These are phyloP conservation scores for Glarea lozoyensis DNA, from an alignment of 495 filamentous ascomycete genomes.

Conservation along the genomic window DNA sequence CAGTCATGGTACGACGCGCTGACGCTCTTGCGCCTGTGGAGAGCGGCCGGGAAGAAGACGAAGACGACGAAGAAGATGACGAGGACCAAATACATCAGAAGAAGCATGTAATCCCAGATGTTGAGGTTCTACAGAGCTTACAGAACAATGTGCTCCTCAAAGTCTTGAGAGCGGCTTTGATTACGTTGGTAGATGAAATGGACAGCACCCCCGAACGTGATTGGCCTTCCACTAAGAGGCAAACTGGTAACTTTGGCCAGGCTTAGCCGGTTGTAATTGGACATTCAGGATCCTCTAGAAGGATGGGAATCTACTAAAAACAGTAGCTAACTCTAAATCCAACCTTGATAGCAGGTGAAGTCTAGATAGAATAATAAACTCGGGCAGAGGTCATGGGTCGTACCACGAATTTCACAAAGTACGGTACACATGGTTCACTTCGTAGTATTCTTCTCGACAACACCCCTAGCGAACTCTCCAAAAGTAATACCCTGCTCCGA, in stretches of 20 bases:
- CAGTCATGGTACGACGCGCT: slow-evolving; percentile 29
- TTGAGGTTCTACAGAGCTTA: slow-evolving; percentile 14
- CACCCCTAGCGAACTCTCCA: slow-evolving; percentile 77
- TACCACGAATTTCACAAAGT: no score
- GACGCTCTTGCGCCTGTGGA: neutral
- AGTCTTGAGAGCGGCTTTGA: slow-evolving; percentile 22
- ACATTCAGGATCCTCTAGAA: neutral
- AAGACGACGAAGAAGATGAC: slow-evolving; percentile 1
- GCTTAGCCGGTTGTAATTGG: no score
- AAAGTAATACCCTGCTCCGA: slow-evolving; percentile 61
- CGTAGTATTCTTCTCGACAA: slow-evolving; percentile 69
- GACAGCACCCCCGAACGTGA: slow-evolving; percentile 22
- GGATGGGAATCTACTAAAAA: no score
- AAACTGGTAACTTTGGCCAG: no score
- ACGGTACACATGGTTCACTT: no score
- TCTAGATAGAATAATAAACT: no score
- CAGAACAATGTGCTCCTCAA: slow-evolving; percentile 17
- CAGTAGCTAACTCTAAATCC: no score
- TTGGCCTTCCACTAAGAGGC: no score
- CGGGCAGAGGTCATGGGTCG: no score
- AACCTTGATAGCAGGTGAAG: no score
- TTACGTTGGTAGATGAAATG: slow-evolving; percentile 17
- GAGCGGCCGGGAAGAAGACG: neutral
- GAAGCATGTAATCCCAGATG: slow-evolving; percentile 6
- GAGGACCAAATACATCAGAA: slow-evolving; percentile 6